Percentiles rank a stretch among this genome's conserved stretches.
These are phyloP conservation scores for Selaginella tamariscina DNA, from an alignment of 75 land plant species.

Conservation along the genomic window DNA sequence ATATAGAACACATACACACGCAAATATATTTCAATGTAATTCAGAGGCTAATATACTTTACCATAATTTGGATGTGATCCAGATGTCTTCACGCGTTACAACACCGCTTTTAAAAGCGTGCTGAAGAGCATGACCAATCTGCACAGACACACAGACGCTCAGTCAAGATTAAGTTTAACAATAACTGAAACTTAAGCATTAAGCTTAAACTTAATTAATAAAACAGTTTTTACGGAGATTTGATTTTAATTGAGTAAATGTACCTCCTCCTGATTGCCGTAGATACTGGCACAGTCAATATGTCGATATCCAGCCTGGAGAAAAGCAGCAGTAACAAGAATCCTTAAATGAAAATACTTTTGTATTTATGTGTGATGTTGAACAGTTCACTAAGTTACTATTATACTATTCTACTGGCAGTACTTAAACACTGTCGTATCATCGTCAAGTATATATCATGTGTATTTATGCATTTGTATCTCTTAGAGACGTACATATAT, in stretches of 20 bases:
- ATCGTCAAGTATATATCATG: too few relatives aligned
- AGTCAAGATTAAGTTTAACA: neutral
- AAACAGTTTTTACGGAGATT: neutral
- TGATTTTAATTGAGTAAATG: neutral
- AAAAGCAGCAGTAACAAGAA: too few relatives aligned
- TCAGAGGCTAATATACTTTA: too few relatives aligned
- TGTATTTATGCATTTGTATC: too few relatives aligned
- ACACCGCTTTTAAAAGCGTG: neutral
- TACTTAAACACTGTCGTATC: too few relatives aligned
- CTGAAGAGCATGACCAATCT: neutral
- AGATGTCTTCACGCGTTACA: neutral
- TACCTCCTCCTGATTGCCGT: neutral
- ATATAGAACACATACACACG: too few relatives aligned
- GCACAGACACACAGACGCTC: neutral
- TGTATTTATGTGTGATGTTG: too few relatives aligned
- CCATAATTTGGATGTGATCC: neutral
- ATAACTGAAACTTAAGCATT: neutral
- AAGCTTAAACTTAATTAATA: neutral
- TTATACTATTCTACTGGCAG: too few relatives aligned
- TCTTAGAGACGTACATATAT: too few relatives aligned
- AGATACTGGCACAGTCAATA: neutral
- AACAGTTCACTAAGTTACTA: too few relatives aligned
- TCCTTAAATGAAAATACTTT: too few relatives aligned
- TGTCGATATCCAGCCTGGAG: neutral
- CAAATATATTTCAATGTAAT: too few relatives aligned